Base-by-base conservation (phyloP, 2,329 filamentous ascomycete genomes). In the Rasamsonia emersonii region DNA sequence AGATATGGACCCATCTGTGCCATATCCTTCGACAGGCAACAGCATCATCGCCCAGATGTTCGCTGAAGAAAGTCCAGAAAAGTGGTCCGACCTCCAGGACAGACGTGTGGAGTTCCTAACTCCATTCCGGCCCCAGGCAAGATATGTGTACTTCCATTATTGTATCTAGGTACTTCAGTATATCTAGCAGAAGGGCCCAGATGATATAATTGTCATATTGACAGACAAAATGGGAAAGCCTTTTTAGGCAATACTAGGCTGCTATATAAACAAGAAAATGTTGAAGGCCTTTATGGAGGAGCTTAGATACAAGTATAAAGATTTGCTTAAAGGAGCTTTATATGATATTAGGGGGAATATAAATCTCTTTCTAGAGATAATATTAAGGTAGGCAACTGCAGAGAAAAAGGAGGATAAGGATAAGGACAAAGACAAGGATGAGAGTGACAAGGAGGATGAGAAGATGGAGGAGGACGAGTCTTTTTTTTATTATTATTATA, bases 131-230 rank as follows among this genome's bases (percentile, higher is more conserved):
- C 43, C 44, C 4, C 33, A 31, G 13, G 41, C 41, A 3, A 9
- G 43, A 4, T 47, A 43, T 27, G 10, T 47, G 1, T 47, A 47
- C 14, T 45, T 45, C 10, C 43, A 47, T 15, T 47, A 43, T 11
- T 44, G 41, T 16, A 20, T 43, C 3, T 39, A 45, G 18, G 25
- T 44, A 0, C 18, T 47, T 10, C 34, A 42, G 10, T 25, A 20
- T 8, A 37, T 28, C 6, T 45, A 41, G 44, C 33, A 27, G 13
- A 11, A 10, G 3, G 9, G 16, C 3, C 30, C 30, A 4, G 10
- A 19, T n/a, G n/a, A n/a, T n/a, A n/a, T n/a, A n/a, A n/a, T n/a
- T n/a, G n/a, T n/a, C n/a, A n/a, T n/a, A 23, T 23, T 23, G n/a
- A 23, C 8, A n/a, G 20, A 23, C n/a, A n/a, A n/a, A n/a, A 23